These are phyloP conservation scores for Phytophthora sansomeana DNA, from an alignment of 352 stramenopile genomes.

Conservation along the genomic window DNA sequence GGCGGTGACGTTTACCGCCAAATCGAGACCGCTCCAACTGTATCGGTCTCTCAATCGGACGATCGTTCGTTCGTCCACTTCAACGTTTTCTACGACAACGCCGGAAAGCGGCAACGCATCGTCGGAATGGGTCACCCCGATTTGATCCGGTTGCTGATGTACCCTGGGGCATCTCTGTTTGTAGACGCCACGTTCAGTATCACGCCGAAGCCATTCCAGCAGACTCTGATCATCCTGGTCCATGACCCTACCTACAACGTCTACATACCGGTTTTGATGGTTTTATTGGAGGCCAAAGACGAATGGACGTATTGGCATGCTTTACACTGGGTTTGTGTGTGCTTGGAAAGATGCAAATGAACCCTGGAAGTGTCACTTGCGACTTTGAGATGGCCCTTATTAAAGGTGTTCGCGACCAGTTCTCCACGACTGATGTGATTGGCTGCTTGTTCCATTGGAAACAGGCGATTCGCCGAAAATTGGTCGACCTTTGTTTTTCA, in stretches of 20 bases:
- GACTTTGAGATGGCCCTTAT: slow-evolving; percentile 4
- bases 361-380: slow-evolving; percentile 1
- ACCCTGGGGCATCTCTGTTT: slow-evolving; percentile 6
- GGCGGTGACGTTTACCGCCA: background rate
- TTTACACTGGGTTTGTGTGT: slow-evolving; percentile 2
- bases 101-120: slow-evolving; percentile 1
- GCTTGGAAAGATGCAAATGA: slow-evolving; percentile 17
- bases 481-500: slow-evolving; percentile 1
- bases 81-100: slow-evolving; percentile 2
- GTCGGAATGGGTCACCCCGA: slow-evolving; percentile 5
- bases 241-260: slow-evolving; percentile 8
- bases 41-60: slow-evolving; percentile 8
- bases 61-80: slow-evolving; percentile 11
- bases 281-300: slow-evolving; percentile 9
- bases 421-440: background rate
- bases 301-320: slow-evolving; percentile 16
- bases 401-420: background rate
- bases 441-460: slow-evolving; percentile 16
- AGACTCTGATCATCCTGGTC: slow-evolving; percentile 1
- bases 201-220: background rate
- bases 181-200: slow-evolving; percentile 10
- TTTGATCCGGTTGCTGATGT: slow-evolving; percentile 2
- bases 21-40: slow-evolving; percentile 1
- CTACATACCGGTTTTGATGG: slow-evolving; percentile 5
- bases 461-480: slow-evolving; percentile 4